These are phyloP conservation scores for Austroboletus eburneus DNA, from an alignment of 768 basidiomycete species.

Conservation along the genomic window DNA sequence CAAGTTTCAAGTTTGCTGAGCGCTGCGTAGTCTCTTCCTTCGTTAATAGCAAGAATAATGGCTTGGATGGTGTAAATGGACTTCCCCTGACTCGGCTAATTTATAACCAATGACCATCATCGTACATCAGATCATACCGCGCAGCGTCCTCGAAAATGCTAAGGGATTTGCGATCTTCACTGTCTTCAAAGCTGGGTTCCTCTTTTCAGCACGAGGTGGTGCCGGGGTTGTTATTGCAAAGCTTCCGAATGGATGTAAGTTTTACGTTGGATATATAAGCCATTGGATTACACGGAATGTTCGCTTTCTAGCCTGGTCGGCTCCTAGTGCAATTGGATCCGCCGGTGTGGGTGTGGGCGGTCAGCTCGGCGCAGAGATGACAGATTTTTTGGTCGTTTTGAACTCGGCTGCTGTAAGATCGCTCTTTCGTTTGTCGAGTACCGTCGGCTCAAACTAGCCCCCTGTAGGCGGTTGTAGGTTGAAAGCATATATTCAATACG, in stretches of 20 bases:
- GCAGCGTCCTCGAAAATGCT: slow-evolving; percentile 51
- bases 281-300: neutral
- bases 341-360: slow-evolving; percentile 88
- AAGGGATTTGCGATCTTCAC: slow-evolving; percentile 89
- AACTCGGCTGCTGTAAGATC: slow-evolving; percentile 70
- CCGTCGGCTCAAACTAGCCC: slow-evolving; percentile 3
- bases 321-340: slow-evolving; percentile 92
- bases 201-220: slow-evolving; percentile 75
- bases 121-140: slow-evolving; percentile 47
- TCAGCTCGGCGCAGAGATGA: slow-evolving; percentile 81
- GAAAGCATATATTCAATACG: neutral
- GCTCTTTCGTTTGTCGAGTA: neutral
- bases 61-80: slow-evolving; percentile 67
- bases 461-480: slow-evolving; percentile 58
- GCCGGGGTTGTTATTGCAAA: slow-evolving; percentile 87
- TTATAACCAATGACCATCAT: neutral
- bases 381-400: slow-evolving; percentile 86
- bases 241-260: slow-evolving; percentile 75
- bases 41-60: slow-evolving; percentile 74
- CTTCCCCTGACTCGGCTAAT: neutral
- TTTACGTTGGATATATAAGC: neutral
- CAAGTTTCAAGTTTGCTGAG: neutral
- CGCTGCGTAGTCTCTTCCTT: slow-evolving; percentile 68
- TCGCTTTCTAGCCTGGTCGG: slow-evolving; percentile 84
- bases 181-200: slow-evolving; percentile 67